Conservation (phyloP, 1,284 basidiomycete species). For the Marasmius sp. region DNA sequence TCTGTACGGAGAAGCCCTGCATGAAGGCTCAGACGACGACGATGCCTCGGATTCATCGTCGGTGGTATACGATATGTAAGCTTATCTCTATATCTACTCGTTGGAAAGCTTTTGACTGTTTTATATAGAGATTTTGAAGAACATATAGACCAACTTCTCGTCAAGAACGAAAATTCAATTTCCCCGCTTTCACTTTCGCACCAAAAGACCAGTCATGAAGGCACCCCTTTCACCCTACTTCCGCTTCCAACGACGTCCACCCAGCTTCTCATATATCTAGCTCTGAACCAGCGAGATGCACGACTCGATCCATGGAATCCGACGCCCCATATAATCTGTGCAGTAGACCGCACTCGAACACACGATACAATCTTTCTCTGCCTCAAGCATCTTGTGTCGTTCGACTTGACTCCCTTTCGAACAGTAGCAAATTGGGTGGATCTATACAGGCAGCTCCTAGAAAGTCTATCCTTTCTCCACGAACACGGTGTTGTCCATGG, state of each 20-base stretch:
- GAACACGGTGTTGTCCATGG: conserved; percentile 40
- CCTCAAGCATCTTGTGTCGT: conserved; percentile 43
- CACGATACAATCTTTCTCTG: conserved; percentile 31
- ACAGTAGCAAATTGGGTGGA: conserved; percentile 48
- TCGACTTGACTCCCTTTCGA: conserved; percentile 40
- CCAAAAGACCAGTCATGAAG: background rate
- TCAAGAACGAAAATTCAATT: background rate
- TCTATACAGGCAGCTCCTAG: conserved; percentile 48
- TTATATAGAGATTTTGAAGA: conserved; percentile 10
- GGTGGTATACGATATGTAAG: conserved; percentile 12
- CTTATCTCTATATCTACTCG: background rate
- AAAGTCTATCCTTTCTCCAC: conserved; percentile 53
- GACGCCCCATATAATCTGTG: conserved; percentile 42
- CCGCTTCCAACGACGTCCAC: conserved; percentile 20
- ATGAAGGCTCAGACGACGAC: background rate
- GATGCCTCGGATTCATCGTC: conserved; percentile 1
- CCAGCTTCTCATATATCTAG: conserved; percentile 40
- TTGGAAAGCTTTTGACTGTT: background rate
- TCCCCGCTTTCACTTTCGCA: background rate
- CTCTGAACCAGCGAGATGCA: conserved; percentile 40
- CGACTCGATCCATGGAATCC: conserved; percentile 55
- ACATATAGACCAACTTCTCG: conserved; percentile 10
- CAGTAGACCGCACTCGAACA: conserved; percentile 36
- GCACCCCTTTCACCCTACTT: conserved; percentile 6
- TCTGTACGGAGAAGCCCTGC: background rate